Conservation (phyloP, 2,329 filamentous ascomycete genomes). For the Emydomyces testavorans region DNA sequence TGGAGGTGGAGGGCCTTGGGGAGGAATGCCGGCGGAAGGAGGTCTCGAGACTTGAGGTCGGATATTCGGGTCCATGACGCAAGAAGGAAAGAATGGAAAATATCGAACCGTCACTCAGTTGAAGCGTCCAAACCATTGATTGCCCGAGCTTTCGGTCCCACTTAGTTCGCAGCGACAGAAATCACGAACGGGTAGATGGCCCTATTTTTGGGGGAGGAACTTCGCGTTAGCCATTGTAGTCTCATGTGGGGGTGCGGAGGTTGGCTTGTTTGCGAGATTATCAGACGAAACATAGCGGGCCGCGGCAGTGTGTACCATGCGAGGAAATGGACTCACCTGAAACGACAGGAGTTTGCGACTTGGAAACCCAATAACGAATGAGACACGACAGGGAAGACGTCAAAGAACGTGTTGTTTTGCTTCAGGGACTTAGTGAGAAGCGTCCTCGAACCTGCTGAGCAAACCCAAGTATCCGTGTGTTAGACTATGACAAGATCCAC, state of each 20-base stretch:
- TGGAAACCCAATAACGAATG: conserved; percentile 5
- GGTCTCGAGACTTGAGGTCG: conserved; percentile 35
- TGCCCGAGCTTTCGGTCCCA: neutral
- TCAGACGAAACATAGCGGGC: conserved; percentile 1
- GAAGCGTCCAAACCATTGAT: conserved; percentile 17
- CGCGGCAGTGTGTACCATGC: neutral
- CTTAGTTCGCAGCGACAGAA: conserved; percentile 3
- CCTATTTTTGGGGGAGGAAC: neutral
- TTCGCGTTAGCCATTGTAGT: neutral
- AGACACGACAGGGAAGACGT: neutral
- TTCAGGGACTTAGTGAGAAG: neutral
- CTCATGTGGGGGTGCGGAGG: neutral
- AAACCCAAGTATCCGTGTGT: neutral
- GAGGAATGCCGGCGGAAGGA: conserved; percentile 36
- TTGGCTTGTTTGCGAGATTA: neutral
- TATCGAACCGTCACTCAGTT: conserved; percentile 10
- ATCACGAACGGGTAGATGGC: conserved; percentile 4
- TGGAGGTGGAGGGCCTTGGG: conserved; percentile 27
- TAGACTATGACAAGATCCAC: conserved; percentile 5
- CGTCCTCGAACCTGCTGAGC: neutral
- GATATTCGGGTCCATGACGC: conserved; percentile 35
- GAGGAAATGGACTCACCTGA: conserved; percentile 4
- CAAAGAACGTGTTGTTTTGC: neutral
- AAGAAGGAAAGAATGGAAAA: conserved; percentile 9
- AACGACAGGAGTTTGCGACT: conserved; percentile 5